Conservation (phyloP, 2,329 filamentous ascomycete genomes). For the Leptographium procerum region DNA sequence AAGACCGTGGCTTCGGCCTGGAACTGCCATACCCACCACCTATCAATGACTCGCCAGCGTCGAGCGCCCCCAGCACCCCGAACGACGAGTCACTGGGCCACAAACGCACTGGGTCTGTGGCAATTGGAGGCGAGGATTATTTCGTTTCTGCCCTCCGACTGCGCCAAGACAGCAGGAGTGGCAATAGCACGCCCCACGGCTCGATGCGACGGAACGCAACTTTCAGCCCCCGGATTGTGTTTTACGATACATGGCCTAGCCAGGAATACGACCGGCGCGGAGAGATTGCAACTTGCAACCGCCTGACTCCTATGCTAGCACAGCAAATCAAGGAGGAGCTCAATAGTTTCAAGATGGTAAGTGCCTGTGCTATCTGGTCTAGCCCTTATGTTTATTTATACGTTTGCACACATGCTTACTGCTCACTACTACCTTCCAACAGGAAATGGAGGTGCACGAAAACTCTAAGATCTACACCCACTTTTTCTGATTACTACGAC, state of each 20-base stretch:
- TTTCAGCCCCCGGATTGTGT: slow-evolving; percentile 88
- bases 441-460: slow-evolving; percentile 99
- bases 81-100: slow-evolving; percentile 63
- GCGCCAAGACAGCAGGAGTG: slow-evolving; percentile 65
- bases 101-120: slow-evolving; percentile 56
- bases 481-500: slow-evolving; percentile 68
- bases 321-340: slow-evolving; percentile 99
- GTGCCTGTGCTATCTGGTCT: slow-evolving; percentile 11
- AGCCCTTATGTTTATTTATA: neutral
- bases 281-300: slow-evolving; percentile 95
- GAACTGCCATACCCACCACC: slow-evolving; percentile 51
- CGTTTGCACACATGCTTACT: neutral
- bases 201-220: slow-evolving; percentile 51
- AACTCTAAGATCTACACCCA: slow-evolving; percentile 98
- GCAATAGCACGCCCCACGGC: slow-evolving; percentile 65
- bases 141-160: slow-evolving; percentile 70
- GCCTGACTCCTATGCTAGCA: slow-evolving; percentile 88
- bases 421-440: neutral
- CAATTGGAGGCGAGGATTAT: slow-evolving; percentile 77
- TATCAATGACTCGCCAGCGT: slow-evolving; percentile 66
- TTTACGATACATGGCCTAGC: slow-evolving; percentile 92
- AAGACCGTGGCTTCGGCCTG: slow-evolving; percentile 40
- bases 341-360: slow-evolving; percentile 98
- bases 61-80: slow-evolving; percentile 80
- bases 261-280: slow-evolving; percentile 93